These are phyloP conservation scores for Casaregolazyma suthepensis DNA, from an alignment of 1,139 yeast species.

Conservation along the genomic window DNA sequence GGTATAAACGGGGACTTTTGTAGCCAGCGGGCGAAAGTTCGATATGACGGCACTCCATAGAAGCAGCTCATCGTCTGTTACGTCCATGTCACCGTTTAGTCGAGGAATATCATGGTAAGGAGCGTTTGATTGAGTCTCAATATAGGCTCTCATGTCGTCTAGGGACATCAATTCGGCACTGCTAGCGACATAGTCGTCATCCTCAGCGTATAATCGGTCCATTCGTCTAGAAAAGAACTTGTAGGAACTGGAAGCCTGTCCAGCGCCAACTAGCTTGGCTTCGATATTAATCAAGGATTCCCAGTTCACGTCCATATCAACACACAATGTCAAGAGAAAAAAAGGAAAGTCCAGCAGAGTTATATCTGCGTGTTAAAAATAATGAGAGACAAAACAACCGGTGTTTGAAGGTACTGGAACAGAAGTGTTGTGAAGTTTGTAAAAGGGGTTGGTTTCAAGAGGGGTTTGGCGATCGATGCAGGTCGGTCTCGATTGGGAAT, in stretches of 20 bases:
- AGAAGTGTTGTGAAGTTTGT: neutral
- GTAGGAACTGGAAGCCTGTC: constrained; percentile 5
- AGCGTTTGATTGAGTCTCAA: constrained; percentile 11
- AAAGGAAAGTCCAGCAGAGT: neutral
- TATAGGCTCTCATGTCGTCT: constrained; percentile 12
- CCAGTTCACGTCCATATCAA: constrained; percentile 13
- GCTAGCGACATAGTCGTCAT: constrained; percentile 4
- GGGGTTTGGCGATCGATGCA: neutral
- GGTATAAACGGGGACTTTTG: constrained; percentile 30
- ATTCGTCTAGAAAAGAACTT: constrained; percentile 10
- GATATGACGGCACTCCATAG: constrained; percentile 34
- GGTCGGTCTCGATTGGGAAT: neutral
- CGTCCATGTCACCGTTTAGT: constrained; percentile 13
- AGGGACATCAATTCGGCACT: constrained; percentile 5
- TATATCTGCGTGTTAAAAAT: neutral
- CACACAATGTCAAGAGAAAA: neutral
- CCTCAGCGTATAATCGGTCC: constrained; percentile 9
- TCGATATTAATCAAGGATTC: constrained; percentile 15
- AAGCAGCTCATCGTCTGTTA: constrained; percentile 26
- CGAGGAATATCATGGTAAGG: constrained; percentile 26
- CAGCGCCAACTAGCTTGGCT: constrained; percentile 8
- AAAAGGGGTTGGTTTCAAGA: neutral
- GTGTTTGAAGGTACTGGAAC: neutral
- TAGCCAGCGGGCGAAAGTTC: constrained; percentile 31
- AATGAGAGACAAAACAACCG: neutral